These are phyloP conservation scores for Termitomyces sp. DNA, from an alignment of 768 basidiomycete species.

Conservation along the genomic window DNA sequence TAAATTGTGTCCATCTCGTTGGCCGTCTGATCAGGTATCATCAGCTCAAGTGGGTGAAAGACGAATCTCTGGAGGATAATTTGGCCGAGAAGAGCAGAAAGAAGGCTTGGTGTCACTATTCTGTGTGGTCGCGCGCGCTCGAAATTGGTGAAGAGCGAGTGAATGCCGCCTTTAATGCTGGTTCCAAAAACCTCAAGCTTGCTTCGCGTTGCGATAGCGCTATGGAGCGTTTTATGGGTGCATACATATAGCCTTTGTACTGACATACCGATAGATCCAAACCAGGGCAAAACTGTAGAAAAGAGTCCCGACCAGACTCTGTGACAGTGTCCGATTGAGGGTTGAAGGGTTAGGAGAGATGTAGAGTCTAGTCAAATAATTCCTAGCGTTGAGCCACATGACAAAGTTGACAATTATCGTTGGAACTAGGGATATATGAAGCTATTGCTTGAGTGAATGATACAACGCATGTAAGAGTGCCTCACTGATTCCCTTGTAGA, in stretches of 20 bases:
- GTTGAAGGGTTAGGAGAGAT: slow-evolving; percentile 17
- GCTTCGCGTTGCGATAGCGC: slow-evolving; percentile 51
- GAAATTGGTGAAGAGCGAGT: slow-evolving; percentile 51
- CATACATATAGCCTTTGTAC: not conserved
- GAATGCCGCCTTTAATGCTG: slow-evolving; percentile 38
- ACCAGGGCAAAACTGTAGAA: slow-evolving; percentile 13
- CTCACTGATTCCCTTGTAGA: slow-evolving; percentile 15
- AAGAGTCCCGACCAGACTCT: slow-evolving; percentile 7
- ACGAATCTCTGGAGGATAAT: slow-evolving; percentile 22
- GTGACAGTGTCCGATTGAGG: not conserved
- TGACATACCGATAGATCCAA: slow-evolving; percentile 16
- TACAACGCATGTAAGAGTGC: not conserved
- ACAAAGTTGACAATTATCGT: slow-evolving; percentile 7
- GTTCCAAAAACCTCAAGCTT: slow-evolving; percentile 43
- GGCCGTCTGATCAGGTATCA: not conserved
- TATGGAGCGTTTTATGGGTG: not conserved
- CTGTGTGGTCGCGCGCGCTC: slow-evolving; percentile 56
- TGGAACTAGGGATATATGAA: slow-evolving; percentile 7
- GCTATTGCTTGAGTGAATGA: not conserved
- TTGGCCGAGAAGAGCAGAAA: slow-evolving; percentile 37
- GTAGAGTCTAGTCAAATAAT: slow-evolving; percentile 6
- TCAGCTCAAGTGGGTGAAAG: slow-evolving; percentile 24
- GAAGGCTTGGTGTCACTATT: slow-evolving; percentile 51
- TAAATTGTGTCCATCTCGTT: not conserved
- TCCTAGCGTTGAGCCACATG: not conserved